Evolutionary conservation across 495 filamentous ascomycete species (phyloP), one percentile per base, ranked within the genome.

Genomic region (Poronia punctata): DNA sequence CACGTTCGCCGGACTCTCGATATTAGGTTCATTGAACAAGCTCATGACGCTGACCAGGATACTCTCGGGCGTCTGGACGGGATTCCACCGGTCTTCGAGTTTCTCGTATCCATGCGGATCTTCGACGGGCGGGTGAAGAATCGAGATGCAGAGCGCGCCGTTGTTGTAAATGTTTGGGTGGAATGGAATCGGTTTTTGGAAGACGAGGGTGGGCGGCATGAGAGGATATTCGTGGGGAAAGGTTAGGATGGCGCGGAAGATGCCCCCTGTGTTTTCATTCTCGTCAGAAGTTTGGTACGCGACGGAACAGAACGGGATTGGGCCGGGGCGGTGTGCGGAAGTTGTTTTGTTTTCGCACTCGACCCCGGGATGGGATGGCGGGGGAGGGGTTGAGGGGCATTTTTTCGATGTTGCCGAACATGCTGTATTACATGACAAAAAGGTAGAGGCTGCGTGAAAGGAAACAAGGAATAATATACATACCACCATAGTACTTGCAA

Each of bases 31-130:
- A 35, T 82, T 82, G 30, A 98, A 83, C 76, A 98, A 82, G 48
- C 84, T 90, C 54, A 98, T 93, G 10, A 95, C 87, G 40, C 83
- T 89, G 7, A 98, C 59, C 10, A 98, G 68, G 39, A 98, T 97
- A 3, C 87, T 90, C 66, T 97, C 93, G 31, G 94, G 93, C 1
- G 85, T 90, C 61, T 97, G 92, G 1, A 97, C 92, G n/a, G 92
- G 92, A 16, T 78, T 86, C 92, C 92, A 98, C 32, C 92, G 78
- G 70, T 98, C 92, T 21, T 79, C 70, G n/a, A 86, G 88, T 9
- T 75, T 74, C 60, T 97, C 93, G 62, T 98, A 98, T 17, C 92
- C 90, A 64, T 86, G 95, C 53, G 88, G 84, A 58, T 98, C 92
- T 55, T 96, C 88, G 67, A 89, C 88, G 1, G 93, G 93, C 1